A percentile compares a stretch with the other conserved stretches of the same genome.
Evolutionary conservation across 805 yeast genomes (phyloP).

Genomic region (Spathaspora girioi): DNA sequence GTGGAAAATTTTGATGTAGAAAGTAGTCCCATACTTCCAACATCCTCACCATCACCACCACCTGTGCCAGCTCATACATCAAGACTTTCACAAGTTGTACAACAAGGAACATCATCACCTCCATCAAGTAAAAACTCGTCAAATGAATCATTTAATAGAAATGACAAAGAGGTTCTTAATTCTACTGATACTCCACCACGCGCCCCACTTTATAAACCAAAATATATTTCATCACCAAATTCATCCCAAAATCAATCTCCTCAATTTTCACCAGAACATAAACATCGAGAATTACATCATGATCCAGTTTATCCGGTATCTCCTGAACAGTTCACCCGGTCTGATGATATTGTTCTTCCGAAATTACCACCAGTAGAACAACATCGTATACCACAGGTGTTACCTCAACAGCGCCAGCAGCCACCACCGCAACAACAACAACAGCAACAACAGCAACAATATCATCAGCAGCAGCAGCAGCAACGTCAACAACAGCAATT

Average conservation of each 20-base stretch:
- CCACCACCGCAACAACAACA: constrained; percentile 10
- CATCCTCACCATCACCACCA: constrained; percentile 10
- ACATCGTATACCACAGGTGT: too few relatives aligned
- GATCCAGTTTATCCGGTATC: constrained; percentile 9
- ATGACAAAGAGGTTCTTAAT: neutral
- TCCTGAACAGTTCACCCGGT: neutral
- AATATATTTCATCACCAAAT: constrained; percentile 30
- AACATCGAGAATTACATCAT: neutral
- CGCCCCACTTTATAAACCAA: constrained; percentile 19
- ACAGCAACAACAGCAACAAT: constrained; percentile 8
- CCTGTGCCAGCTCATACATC: constrained; percentile 22
- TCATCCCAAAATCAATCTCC: constrained; percentile 21
- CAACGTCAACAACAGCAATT: constrained; percentile 5
- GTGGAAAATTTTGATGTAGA: constrained; percentile 3
- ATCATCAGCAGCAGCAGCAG: too few relatives aligned
- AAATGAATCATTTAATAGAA: constrained; percentile 9
- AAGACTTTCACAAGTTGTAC: neutral
- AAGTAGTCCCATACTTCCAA: neutral
- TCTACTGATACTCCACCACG: constrained; percentile 3
- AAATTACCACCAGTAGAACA: neutral
- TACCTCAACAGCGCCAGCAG: constrained; percentile 5
- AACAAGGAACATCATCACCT: constrained; percentile 13
- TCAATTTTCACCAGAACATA: constrained; percentile 7
- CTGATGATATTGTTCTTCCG: neutral
- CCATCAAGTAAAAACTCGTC: constrained; percentile 16